These are phyloP conservation scores for Eucalyptus regnans DNA, from an alignment of 345 rosid genomes.

Conservation along the genomic window DNA sequence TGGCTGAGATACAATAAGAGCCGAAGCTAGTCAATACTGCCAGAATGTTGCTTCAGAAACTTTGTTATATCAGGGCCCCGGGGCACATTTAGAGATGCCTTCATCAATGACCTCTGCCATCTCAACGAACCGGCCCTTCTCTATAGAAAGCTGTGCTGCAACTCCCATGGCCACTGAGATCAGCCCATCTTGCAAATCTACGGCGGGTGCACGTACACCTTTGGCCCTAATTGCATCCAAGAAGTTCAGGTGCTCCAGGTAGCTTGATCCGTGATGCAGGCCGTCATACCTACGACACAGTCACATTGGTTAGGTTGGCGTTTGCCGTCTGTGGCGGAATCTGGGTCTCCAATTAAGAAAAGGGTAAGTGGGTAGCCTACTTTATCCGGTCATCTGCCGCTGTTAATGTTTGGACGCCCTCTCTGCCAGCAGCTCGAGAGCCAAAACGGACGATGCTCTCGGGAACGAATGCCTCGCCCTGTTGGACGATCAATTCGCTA, in stretches of 20 bases:
- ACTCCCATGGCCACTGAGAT: conserved; percentile 93
- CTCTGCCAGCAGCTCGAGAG: conserved; percentile 51
- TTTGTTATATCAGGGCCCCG: neutral
- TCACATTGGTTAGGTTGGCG: neutral
- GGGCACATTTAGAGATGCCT: neutral
- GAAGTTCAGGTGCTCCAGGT: conserved; percentile 80
- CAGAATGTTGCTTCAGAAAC: neutral
- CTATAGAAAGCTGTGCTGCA: conserved; percentile 91
- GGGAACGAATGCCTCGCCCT: conserved; percentile 97
- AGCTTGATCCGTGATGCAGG: conserved; percentile 91
- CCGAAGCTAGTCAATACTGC: neutral
- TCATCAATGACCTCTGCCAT: conserved; percentile 51
- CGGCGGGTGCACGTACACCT: conserved; percentile 38
- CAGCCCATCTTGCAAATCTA: conserved; percentile 79
- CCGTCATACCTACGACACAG: conserved; percentile 58
- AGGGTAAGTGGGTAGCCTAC: conserved; percentile 10
- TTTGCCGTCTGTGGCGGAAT: neutral
- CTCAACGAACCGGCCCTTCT: conserved; percentile 48
- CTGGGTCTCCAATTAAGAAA: neutral
- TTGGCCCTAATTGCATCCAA: conserved; percentile 46
- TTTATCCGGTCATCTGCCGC: conserved; percentile 63
- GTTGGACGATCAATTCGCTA: neutral
- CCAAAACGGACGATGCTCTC: conserved; percentile 71
- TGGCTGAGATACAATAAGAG: neutral
- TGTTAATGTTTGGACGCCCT: conserved; percentile 47